A percentile compares a stretch with the other conserved stretches of the same genome.
These are phyloP conservation scores for Lecanicillium sp. DNA, from an alignment of 2,329 filamentous ascomycete species.

Conservation along the genomic window DNA sequence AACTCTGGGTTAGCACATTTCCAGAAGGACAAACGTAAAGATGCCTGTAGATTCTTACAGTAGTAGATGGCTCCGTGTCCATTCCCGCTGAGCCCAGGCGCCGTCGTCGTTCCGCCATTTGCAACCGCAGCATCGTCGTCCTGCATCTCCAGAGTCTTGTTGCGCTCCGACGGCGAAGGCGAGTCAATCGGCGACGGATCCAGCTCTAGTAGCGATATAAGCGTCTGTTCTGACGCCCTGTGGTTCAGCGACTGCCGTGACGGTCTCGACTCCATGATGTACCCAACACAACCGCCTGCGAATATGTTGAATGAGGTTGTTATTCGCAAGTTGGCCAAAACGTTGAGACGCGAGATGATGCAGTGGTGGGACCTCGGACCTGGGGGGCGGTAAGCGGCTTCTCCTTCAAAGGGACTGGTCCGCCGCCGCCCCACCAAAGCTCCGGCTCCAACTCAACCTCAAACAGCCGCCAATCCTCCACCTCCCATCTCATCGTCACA, in stretches of 20 bases:
- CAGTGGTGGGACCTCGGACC: too few relatives aligned
- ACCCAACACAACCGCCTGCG: too few relatives aligned
- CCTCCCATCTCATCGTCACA: too few relatives aligned
- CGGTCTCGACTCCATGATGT: not conserved
- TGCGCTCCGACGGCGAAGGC: conserved; percentile 35
- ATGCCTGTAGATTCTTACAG: conserved; percentile 44
- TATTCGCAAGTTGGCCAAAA: not conserved
- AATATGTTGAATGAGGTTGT: too few relatives aligned
- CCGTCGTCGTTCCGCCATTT: conserved; percentile 34
- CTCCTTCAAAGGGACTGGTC: not conserved
- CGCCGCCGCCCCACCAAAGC: not conserved
- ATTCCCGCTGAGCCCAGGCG: conserved; percentile 49
- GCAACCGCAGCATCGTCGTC: conserved; percentile 25
- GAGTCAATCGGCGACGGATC: conserved; percentile 72
- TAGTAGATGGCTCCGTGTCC: conserved; percentile 69
- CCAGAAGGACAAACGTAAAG: not conserved
- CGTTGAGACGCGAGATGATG: not conserved
- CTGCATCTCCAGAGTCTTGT: conserved; percentile 36
- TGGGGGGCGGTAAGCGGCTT: conserved; percentile 2
- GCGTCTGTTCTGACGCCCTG: conserved; percentile 42
- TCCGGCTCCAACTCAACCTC: not conserved
- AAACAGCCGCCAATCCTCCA: not conserved
- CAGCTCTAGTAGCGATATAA: conserved; percentile 64
- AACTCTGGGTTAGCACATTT: not conserved
- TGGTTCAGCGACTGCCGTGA: conserved; percentile 20